Percentiles rank a stretch among this genome's conserved stretches.
phyloP scores from a whole-genome alignment of 805 yeast species.

The Torulaspora microellipsoides region DNA sequence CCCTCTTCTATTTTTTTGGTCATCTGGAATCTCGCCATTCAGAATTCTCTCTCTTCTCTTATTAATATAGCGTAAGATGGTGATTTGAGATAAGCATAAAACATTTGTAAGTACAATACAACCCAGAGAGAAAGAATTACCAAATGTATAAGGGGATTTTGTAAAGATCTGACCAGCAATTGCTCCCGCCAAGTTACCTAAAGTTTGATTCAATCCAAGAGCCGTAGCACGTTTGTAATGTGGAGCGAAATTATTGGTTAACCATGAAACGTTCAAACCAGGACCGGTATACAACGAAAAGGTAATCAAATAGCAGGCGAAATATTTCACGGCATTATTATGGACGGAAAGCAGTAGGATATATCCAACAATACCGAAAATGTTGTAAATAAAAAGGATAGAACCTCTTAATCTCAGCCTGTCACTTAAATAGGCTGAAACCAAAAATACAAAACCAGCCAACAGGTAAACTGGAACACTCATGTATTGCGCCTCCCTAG shows the following conservation, averaged over 20 bases:
- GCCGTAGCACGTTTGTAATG: constrained; percentile 42
- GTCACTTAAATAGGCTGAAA: constrained; percentile 31
- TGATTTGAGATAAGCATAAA: constrained; percentile 17
- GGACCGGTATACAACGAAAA: constrained; percentile 37
- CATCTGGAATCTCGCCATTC: constrained; percentile 22
- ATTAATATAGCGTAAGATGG: constrained; percentile 15
- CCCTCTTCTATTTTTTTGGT: constrained; percentile 20
- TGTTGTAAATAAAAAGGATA: constrained; percentile 26
- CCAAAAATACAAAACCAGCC: constrained; percentile 30
- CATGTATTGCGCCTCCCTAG: constrained; percentile 37
- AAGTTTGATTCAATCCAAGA: constrained; percentile 40
- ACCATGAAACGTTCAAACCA: constrained; percentile 42
- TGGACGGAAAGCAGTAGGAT: constrained; percentile 30
- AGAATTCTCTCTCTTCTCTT: constrained; percentile 16
- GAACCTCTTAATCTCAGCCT: constrained; percentile 32
- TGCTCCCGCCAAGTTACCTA: constrained; percentile 45
- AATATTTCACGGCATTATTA: constrained; percentile 35
- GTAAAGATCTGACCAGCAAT: constrained; percentile 43
- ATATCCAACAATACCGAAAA: constrained; percentile 34
- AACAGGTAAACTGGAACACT: constrained; percentile 39
- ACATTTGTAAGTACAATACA: constrained; percentile 26
- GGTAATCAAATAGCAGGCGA: constrained; percentile 37
- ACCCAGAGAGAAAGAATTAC: constrained; percentile 41
- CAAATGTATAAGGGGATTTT: constrained; percentile 37
- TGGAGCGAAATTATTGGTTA: constrained; percentile 41